A percentile compares a stretch with the other conserved stretches of the same genome.
These are phyloP conservation scores for Jatropha multifida DNA, from an alignment of 441 rosid species.

Conservation along the genomic window DNA sequence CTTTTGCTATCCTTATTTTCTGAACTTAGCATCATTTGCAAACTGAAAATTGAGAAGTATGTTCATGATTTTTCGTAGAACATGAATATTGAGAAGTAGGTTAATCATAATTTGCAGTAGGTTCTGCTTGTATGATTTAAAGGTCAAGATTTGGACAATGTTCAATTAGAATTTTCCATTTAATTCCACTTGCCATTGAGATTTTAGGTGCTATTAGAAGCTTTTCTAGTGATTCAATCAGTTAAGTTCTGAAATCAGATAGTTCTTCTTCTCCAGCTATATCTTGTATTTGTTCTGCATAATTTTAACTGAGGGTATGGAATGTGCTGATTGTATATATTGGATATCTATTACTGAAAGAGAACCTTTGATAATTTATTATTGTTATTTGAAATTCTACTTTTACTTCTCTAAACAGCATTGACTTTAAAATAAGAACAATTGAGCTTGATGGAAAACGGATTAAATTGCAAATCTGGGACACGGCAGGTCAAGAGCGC, in stretches of 20 bases:
- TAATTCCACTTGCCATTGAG: not conserved
- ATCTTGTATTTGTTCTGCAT: not conserved
- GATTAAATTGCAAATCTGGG: slow-evolving; percentile 98
- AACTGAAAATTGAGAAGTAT: slow-evolving; percentile 8
- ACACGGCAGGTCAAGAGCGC: slow-evolving; percentile 98
- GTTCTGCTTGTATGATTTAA: slow-evolving; percentile 14
- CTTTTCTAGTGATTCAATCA: not conserved
- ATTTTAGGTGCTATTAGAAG: not conserved
- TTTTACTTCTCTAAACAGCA: slow-evolving; percentile 53
- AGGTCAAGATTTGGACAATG: slow-evolving; percentile 1
- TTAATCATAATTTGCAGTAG: not conserved
- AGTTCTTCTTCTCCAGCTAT: not conserved
- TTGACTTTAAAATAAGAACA: slow-evolving; percentile 97
- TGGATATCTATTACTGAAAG: not conserved
- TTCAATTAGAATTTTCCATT: not conserved
- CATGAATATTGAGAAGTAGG: slow-evolving; percentile 1
- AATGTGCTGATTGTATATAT: not conserved
- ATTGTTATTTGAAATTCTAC: slow-evolving; percentile 22
- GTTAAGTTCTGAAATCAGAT: not conserved
- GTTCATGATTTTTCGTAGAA: not conserved
- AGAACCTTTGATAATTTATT: not conserved
- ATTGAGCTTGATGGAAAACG: slow-evolving; percentile 96
- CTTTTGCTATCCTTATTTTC: slow-evolving; percentile 9
- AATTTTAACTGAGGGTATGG: slow-evolving; percentile 1
- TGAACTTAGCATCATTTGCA: slow-evolving; percentile 9